Percentiles rank a stretch among this genome's conserved stretches.
These are phyloP conservation scores for Ophiocordyceps sinensis DNA, from an alignment of 2,329 filamentous ascomycete species.

Conservation along the genomic window DNA sequence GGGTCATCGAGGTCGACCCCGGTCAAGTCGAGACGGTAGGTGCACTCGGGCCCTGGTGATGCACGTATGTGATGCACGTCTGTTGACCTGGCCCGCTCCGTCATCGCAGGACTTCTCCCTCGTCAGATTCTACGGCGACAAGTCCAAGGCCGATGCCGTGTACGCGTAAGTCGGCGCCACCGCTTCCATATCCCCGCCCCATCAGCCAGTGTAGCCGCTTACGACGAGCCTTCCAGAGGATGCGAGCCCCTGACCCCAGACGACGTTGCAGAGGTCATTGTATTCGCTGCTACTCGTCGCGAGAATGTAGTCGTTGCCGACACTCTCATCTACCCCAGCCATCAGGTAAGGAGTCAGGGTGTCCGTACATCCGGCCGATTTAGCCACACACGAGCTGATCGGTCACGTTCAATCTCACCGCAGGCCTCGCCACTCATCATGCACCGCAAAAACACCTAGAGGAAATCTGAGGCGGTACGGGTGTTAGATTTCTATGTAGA, in stretches of 20 bases:
- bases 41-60: background rate
- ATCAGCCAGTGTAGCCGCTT: background rate
- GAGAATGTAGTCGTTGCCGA: constrained; percentile 90
- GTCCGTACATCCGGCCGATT: background rate
- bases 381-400: background rate
- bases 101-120: constrained; percentile 61
- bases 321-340: constrained; percentile 73
- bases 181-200: background rate
- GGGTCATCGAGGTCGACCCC: constrained; percentile 79
- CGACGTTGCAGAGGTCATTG: constrained; percentile 81
- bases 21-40: constrained; percentile 79
- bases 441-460: constrained; percentile 11
- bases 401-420: background rate
- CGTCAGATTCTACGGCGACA: constrained; percentile 79
- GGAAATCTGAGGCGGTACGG: background rate
- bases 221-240: constrained; percentile 30
- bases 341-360: constrained; percentile 48
- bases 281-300: constrained; percentile 68
- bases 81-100: constrained; percentile 2
- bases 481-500: background rate
- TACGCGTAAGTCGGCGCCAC: constrained; percentile 52
- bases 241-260: constrained; percentile 75
- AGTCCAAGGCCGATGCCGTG: constrained; percentile 76
- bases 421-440: constrained; percentile 19
- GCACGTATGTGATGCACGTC: background rate